Evolutionary conservation across 2,329 filamentous ascomycete genomes (phyloP), one percentile per base, ranked within the genome.

Genomic region (Ustilaginoidea virens): DNA sequence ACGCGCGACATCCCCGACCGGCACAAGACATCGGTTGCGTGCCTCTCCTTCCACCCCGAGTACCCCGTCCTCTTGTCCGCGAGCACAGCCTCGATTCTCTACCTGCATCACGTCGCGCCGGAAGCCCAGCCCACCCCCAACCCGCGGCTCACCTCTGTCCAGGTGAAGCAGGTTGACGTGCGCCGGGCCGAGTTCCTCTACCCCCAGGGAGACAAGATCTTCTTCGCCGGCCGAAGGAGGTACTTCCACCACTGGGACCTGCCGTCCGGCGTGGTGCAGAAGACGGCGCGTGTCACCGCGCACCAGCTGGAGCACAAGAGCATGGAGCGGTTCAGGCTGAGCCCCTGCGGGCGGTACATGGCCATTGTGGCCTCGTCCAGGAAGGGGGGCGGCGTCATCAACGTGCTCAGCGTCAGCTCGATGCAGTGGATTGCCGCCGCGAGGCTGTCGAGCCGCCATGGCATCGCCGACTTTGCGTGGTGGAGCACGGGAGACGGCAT

Each of bases 191-290:
- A 79, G 21, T 96, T 98, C 52, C 62, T 85, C 33, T 69, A 66
- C 16, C 72, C 78, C 4, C 58, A 58, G 11, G 82, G 80, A 37
- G 74, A 79, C 37, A 78, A 78, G 42, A 79, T 98, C 39, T 81
- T 93, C 52, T 80, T 94, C 34, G 80, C 85, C 12, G 86, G 86
- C 21, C 77, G 87, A 20, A 73, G 90, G 28, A 75, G 75, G 37
- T 96, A 85, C 60, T 94, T 96, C 54, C 90, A 96, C 55, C 75
- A 79, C 39, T 98, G 90, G 90, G 77, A 96, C 45, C 66, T 98
- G 15, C 63, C 77, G 24, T 76, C 78, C 1, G 90, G 90, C 24
- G 61, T 65, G 9, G 74, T 98, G 27, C 79, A 87, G 44, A 93
- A 92, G 55, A 69, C 92, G 25, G 74, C 71, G 41, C 65, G 79